Evolutionary conservation across 148 eudicot genomes (phyloP), one percentile per base, ranked within the genome.

Genomic region (Pouteria glomerata): DNA sequence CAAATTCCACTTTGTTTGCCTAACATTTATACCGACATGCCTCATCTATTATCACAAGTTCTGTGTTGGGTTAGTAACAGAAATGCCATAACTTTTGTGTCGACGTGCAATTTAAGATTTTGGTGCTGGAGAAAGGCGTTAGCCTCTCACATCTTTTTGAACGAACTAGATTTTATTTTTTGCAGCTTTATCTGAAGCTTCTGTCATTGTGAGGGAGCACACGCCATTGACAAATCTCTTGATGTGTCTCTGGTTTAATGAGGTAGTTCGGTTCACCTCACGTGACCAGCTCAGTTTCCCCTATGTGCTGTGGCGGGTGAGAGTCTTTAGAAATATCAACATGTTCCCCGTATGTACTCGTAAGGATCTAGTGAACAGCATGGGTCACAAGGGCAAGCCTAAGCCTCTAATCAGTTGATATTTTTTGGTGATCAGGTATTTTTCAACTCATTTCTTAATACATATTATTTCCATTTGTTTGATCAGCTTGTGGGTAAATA

Each of bases 251-350:
- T 95, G 96, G 98, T 95, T 95, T 70, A 95, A 91, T 60, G 98
- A 95, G 81, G 98, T 85, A 56, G 98, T 95, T 67, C 93, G 96
- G 19, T 95, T 95, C 73, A 95, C 97, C 42, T 95, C 98, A 37
- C 87, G 98, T 61, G 98, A 95, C 79, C 97, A 91, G 73, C 88
- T 95, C 29, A 95, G 98, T 76, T 95, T 95, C 64, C 98, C 97
- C 3, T 95, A 86, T 57, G 89, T 91, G 59, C 85, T 91, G 4
- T 91, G 98, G 98, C 85, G 88, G 71, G 72, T 95, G 80, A 85
- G 85, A 71, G 85, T 78, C 31, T 64, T 89, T 55, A 90, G 72
- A 78, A 83, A 85, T 64, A 88, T 95, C 41, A 85, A 95, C 65
- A 81, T 91, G 88, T 91, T 91, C 75, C 97, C 98, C 8, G 98